Conservation (phyloP, 352 stramenopile species). For the Pythium pyrilobum region DNA sequence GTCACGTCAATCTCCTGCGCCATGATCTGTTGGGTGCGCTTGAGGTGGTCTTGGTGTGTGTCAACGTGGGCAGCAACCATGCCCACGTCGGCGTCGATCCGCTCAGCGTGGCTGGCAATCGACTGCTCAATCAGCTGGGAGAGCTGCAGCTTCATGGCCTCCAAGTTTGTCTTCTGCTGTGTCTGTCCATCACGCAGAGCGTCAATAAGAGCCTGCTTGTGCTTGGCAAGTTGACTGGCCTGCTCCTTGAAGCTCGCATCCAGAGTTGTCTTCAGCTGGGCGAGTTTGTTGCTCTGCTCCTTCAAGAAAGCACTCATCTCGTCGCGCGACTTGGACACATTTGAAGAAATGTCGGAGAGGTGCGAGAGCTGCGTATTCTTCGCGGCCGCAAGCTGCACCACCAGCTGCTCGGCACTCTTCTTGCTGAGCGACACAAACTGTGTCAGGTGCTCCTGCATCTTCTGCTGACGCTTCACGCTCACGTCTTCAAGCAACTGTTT, state of each 20-base stretch:
- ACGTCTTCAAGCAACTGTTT: conserved; percentile 1
- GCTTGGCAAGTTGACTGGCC: conserved; percentile 8
- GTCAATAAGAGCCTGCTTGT: conserved; percentile 21
- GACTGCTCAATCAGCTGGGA: conserved; percentile 20
- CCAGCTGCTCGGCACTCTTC: conserved; percentile 12
- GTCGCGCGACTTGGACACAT: conserved; percentile 18
- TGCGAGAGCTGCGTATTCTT: conserved; percentile 16
- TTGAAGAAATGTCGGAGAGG: conserved; percentile 13
- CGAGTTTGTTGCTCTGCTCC: conserved; percentile 19
- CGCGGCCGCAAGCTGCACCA: conserved; percentile 3
- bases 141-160: conserved; percentile 23
- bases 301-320: conserved; percentile 26
- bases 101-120: conserved; percentile 11
- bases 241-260: conserved; percentile 18
- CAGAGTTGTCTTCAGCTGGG: conserved; percentile 16
- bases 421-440: conserved; percentile 15
- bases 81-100: conserved; percentile 18
- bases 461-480: conserved; percentile 2
- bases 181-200: conserved; percentile 18
- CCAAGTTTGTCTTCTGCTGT: conserved; percentile 14
- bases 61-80: conserved; percentile 17
- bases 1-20: conserved; percentile 13
- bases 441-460: conserved; percentile 8
- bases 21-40: conserved; percentile 15
- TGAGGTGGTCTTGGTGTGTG: conserved; percentile 14